Evolutionary conservation across 2,329 filamentous ascomycete genomes (phyloP), one percentile per base, ranked within the genome.

Genomic region (Zymoseptoria ardabiliae): DNA sequence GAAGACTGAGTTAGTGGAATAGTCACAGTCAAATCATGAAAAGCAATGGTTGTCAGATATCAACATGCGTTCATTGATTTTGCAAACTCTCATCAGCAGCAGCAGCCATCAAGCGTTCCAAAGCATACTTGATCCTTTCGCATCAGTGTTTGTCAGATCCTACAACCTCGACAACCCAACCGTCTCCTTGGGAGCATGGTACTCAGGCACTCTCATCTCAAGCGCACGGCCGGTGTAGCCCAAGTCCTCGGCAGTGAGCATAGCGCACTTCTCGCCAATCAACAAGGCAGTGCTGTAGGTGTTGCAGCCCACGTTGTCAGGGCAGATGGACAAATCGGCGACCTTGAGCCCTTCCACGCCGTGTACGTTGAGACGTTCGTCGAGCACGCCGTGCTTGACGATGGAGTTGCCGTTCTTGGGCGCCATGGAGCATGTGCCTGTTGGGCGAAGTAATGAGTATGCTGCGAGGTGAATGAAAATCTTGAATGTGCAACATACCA

Each of bases 311-410:
- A 91, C 87, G 64, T 91, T 91, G 73, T 91, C 87, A 0, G 88
- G 88, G 73, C 87, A 91, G 77, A 91, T 89, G 55, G 81, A 85
- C 51, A 91, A 74, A 73, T 91, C 88, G 11, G 87, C 87, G 22
- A 91, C 87, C 81, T 91, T 91, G 67, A 91, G 81, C 17, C 86
- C 85, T 78, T 89, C 82, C 65, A 90, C 87, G 55, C 87, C 88
- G 70, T 91, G 86, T 2, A 91, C 88, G 66, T 90, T 91, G 58
- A 91, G 81, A 61, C 88, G 83, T 74, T 90, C 87, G 70, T 91
- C 88, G 45, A 91, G 75, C 0, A 91, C 88, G 61, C 88, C 88
- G 68, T 91, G 87, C 77, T 88, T 89, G 72, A 91, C 88, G 69
- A 92, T 89, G 68, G 82, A 86, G 77, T 91, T 92, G 61, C 89